A percentile compares a stretch with the other conserved stretches of the same genome.
phyloP scores from a whole-genome alignment of 2,329 filamentous ascomycete species.

The Ophiostoma ulmi region DNA sequence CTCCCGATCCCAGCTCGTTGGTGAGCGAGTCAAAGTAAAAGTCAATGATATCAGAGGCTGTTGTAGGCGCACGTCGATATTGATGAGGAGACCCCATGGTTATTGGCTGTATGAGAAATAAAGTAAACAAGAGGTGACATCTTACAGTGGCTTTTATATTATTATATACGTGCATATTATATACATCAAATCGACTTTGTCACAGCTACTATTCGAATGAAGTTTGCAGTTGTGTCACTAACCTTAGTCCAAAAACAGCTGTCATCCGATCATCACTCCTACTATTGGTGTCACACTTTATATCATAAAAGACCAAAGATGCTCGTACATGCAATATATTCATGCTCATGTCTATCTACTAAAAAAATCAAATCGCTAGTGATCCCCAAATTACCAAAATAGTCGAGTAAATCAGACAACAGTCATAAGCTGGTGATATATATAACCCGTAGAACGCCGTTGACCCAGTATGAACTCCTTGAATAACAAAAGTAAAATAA shows the following conservation, averaged over 20 bases:
- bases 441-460: neutral
- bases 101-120: neutral
- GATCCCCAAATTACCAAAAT: neutral
- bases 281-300: neutral
- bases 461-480: slow-evolving; percentile 9
- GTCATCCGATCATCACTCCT: neutral
- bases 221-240: neutral
- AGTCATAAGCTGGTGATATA: neutral
- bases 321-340: neutral
- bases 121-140: neutral
- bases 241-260: neutral
- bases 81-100: neutral
- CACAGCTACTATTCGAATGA: neutral
- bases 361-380: slow-evolving; percentile 11
- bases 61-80: neutral
- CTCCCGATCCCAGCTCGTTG: neutral
- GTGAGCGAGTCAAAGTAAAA: neutral
- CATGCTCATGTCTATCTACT: slow-evolving; percentile 19
- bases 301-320: neutral
- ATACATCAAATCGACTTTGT: neutral
- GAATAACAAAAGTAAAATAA: neutral
- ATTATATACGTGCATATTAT: neutral
- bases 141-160: neutral
- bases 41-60: neutral
- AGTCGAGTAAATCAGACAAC: neutral